Conservation (phyloP, 306 rosid genomes). For the Trifolium dubium region DNA sequence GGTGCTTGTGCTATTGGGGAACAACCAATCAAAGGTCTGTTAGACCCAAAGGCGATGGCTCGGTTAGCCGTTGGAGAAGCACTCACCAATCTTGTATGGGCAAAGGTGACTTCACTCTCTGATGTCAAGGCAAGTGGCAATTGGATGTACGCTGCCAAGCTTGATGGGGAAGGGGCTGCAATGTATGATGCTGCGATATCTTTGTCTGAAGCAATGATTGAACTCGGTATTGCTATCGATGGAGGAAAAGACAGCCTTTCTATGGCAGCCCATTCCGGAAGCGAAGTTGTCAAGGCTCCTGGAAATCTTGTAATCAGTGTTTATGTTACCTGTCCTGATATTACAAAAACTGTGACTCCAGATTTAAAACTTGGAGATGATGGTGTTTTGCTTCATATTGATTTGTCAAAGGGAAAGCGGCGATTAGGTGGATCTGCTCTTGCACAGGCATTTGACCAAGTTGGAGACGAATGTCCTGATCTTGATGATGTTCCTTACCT, state of each 20-base stretch:
- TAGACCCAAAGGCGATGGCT: too few relatives aligned
- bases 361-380: conserved; percentile 80
- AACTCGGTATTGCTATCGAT: conserved; percentile 90
- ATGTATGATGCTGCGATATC: conserved; percentile 87
- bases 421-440: conserved; percentile 90
- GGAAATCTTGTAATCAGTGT: conserved; percentile 93
- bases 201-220: conserved; percentile 82
- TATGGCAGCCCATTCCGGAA: conserved; percentile 85
- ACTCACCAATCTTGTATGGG: conserved; percentile 95
- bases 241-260: conserved; percentile 95
- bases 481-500: conserved; percentile 80
- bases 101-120: conserved; percentile 79
- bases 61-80: conserved; percentile 73
- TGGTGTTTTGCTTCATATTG: conserved; percentile 81
- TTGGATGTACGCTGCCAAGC: conserved; percentile 98
- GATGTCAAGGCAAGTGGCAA: conserved; percentile 94
- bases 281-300: conserved; percentile 90
- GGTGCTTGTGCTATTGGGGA: conserved; percentile 96
- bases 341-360: conserved; percentile 88
- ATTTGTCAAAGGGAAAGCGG: conserved; percentile 76
- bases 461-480: conserved; percentile 83
- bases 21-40: conserved; percentile 85
- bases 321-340: conserved; percentile 90
- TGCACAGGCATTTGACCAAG: conserved; percentile 88
- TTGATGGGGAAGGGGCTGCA: conserved; percentile 91